These are phyloP conservation scores for Penicillium sp. DNA, from an alignment of 2,329 filamentous ascomycete species.

Conservation along the genomic window DNA sequence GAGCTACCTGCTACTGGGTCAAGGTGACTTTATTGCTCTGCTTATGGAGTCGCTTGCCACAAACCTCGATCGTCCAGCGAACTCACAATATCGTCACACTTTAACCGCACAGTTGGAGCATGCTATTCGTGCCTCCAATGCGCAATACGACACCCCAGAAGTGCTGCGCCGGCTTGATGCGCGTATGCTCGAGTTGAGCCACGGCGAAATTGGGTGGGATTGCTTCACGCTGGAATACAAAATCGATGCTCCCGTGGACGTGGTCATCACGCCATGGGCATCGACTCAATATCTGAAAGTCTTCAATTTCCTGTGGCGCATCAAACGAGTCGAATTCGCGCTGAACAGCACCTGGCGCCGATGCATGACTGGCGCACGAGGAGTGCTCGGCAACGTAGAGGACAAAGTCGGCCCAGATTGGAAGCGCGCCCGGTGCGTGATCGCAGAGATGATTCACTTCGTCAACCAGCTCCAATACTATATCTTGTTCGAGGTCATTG, in stretches of 20 bases:
- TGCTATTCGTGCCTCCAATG: conserved; percentile 93
- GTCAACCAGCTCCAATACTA: conserved; percentile 97
- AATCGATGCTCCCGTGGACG: conserved; percentile 92
- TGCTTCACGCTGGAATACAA: conserved; percentile 99
- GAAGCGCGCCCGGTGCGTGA: conserved; percentile 82
- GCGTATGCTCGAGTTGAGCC: conserved; percentile 94
- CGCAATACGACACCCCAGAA: conserved; percentile 90
- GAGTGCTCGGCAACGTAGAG: conserved; percentile 78
- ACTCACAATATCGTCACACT: conserved; percentile 93
- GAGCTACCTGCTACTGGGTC: conserved; percentile 88
- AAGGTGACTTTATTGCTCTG: conserved; percentile 94
- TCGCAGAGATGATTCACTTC: conserved; percentile 99
- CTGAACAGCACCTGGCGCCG: conserved; percentile 88
- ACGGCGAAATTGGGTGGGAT: conserved; percentile 98
- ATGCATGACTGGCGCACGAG: conserved; percentile 90
- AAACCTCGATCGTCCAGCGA: conserved; percentile 92
- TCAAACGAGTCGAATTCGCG: conserved; percentile 96
- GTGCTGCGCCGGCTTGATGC: conserved; percentile 89
- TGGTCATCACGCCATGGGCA: conserved; percentile 94
- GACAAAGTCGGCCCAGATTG: conserved; percentile 74
- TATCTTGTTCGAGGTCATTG: conserved; percentile 97
- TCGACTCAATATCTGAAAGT: conserved; percentile 97
- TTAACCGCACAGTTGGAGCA: conserved; percentile 97
- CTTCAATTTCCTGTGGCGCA: conserved; percentile 98
- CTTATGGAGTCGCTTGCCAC: conserved; percentile 94